Evolutionary conservation across 2,329 filamentous ascomycete genomes (phyloP), one percentile per base, ranked within the genome.

Genomic region (Huntiella moniliformis): DNA sequence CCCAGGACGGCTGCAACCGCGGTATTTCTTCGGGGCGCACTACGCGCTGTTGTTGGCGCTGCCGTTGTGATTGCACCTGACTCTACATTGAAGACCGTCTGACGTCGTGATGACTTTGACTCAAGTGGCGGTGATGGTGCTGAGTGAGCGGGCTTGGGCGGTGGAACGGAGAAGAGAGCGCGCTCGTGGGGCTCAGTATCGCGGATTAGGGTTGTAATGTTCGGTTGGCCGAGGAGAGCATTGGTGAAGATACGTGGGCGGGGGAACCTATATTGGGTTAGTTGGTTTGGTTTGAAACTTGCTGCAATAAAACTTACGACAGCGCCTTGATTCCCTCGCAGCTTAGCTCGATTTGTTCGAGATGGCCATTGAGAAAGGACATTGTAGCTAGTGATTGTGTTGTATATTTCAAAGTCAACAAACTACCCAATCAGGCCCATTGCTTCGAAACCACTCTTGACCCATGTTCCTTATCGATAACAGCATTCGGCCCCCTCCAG

Each of bases 131-230:
- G 28, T 33, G 31, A 10, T 4, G 67, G 60, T 57, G 7, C 56
- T 51, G 56, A 61, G 43, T 56, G 64, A 36, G 57, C 70, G 0
- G 82, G 74, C 0, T 49, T 49, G 5, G 47, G 43, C 3, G 82
- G 77, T 1, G 88, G 86, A 0, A 94, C 79, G 34, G 88, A 92
- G 66, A 96, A 98, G 13, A 98, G 75, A 5, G 88, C 88, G 56
- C 87, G 81, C 61, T 98, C 91, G 63, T 96, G 88, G 16, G 81
- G 66, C 62, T 98, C 91, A 3, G 88, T 95, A 60, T 98, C 91
- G 50, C 91, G 82, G 56, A 98, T 95, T 41, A 98, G 67, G 10
- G 83, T 75, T 3, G 91, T 96, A 54, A 98, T 96, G 61, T 98
- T 91, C 61, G 87, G 79, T 53, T 78, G 78, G 47, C 80, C 78